Percentiles rank a stretch among this genome's conserved stretches.
Evolutionary conservation across 2,329 filamentous ascomycete genomes (phyloP).

Genomic region (Aaosphaeria pasadenensis): DNA sequence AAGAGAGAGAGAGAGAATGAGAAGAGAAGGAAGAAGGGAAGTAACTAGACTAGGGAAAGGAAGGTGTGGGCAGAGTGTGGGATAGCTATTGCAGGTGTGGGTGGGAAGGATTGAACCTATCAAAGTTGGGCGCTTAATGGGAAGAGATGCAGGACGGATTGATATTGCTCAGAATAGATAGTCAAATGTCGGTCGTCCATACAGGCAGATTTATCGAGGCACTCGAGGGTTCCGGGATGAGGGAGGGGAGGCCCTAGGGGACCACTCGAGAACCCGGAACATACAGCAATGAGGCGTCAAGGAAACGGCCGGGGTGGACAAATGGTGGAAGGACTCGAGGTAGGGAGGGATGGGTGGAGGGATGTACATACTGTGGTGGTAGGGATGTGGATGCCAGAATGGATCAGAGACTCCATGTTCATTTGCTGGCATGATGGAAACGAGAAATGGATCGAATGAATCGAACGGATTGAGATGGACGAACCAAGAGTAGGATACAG

Average conservation of each 20-base stretch:
- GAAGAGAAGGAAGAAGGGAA: constrained; percentile 6
- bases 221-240: no score
- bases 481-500: no score
- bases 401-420: no score
- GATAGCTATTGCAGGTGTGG: constrained; percentile 9
- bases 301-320: constrained; percentile 22
- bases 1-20: neutral
- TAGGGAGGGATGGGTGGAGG: no score
- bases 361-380: no score
- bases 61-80: constrained; percentile 19
- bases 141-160: constrained; percentile 22
- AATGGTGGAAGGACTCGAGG: no score
- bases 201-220: no score
- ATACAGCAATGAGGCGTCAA: constrained; percentile 28
- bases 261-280: constrained; percentile 21
- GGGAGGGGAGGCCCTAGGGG: constrained; percentile 20
- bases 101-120: constrained; percentile 30
- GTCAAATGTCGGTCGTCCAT: neutral
- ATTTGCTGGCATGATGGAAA: no score
- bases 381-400: no score
- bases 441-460: no score
- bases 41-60: constrained; percentile 28
- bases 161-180: constrained; percentile 38
- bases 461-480: no score
- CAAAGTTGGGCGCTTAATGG: constrained; percentile 36